Base-by-base conservation (phyloP, 192 early-diverging fungal species). In the Powellomyces hirtus region DNA sequence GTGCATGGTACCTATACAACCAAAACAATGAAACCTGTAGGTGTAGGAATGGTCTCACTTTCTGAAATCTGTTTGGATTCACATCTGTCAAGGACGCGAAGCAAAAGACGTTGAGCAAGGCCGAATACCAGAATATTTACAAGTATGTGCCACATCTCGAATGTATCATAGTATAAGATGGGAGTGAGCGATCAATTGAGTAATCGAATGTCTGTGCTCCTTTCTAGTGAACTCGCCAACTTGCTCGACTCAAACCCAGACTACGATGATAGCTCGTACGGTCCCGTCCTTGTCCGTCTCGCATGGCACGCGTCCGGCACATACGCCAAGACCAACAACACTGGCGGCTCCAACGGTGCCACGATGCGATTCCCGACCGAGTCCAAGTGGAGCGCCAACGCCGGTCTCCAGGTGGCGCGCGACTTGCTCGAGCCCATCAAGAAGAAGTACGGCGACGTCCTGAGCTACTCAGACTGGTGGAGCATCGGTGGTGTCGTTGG, bases 401-500 rank as follows among this genome's bases (percentile, higher is more conserved):
- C 83, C 38, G 89, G 89, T 56, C 67, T 88, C 31, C 37, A 73
- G 7, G 61, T 73, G 40, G 77, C 80, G 24, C n/a, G n/a, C n/a
- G n/a, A n/a, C n/a, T n/a, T n/a, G n/a, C 66, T 42, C n/a, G 61
- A 66, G 38, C 62, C 62, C 6, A 29, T 57, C 55, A 57, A 57
- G 29, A 57, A 4, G 2, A 29, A 56, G 64, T 30, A n/a, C n/a
- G n/a, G n/a, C n/a, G n/a, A n/a, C n/a, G n/a, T n/a, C n/a, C n/a
- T n/a, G n/a, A n/a, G n/a, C n/a, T 85, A 89, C 74, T 87, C 85
- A 53, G 89, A 91, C 71, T 73, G 90, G 64, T 91, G 89, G 89
- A 84, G 85, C 38, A 70, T 91, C 31, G 88, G 84, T 35, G 90
- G 90, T 44, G 84, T 86, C 65, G 83, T 77, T 53, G 89, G 87